Conservation (phyloP, 2,329 filamentous ascomycete genomes). For the Penicillium sp. region DNA sequence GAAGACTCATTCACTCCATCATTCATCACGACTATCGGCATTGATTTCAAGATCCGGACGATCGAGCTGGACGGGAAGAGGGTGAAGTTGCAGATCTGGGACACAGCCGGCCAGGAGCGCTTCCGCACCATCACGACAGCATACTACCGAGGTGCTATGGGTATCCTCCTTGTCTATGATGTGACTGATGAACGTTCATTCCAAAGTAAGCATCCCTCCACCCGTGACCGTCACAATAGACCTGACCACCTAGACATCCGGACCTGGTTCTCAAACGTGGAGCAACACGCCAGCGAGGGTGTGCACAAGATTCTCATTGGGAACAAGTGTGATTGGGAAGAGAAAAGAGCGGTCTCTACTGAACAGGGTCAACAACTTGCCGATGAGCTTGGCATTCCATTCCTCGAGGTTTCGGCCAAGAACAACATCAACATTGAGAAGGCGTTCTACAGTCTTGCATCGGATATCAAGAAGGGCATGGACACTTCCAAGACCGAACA, state of each 20-base stretch:
- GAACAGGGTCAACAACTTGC: conserved; percentile 92
- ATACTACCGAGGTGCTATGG: conserved; percentile 98
- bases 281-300: conserved; percentile 96
- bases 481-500: conserved; percentile 82
- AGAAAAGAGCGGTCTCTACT: conserved; percentile 92
- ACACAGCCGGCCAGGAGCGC: conserved; percentile 95
- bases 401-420: conserved; percentile 98
- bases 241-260: conserved; percentile 73
- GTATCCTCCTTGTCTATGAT: conserved; percentile 95
- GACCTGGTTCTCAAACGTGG: conserved; percentile 99
- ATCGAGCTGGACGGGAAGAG: conserved; percentile 99
- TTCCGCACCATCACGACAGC: conserved; percentile 99
- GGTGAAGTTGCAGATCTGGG: conserved; percentile 99
- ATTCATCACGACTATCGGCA: conserved; percentile 98
- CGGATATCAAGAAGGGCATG: conserved; percentile 98
- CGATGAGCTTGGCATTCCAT: conserved; percentile 94
- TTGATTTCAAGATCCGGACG: conserved; percentile 99
- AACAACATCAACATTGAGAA: conserved; percentile 99
- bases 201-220: conserved; percentile 69
- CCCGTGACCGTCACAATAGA: background rate
- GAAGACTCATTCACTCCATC: conserved; percentile 97
- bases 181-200: conserved; percentile 96
- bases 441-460: conserved; percentile 92
- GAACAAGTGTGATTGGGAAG: conserved; percentile 99
- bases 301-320: conserved; percentile 99